Evolutionary conservation across 768 basidiomycete species (phyloP).

Genomic region (Leccinum longicurvipes): DNA sequence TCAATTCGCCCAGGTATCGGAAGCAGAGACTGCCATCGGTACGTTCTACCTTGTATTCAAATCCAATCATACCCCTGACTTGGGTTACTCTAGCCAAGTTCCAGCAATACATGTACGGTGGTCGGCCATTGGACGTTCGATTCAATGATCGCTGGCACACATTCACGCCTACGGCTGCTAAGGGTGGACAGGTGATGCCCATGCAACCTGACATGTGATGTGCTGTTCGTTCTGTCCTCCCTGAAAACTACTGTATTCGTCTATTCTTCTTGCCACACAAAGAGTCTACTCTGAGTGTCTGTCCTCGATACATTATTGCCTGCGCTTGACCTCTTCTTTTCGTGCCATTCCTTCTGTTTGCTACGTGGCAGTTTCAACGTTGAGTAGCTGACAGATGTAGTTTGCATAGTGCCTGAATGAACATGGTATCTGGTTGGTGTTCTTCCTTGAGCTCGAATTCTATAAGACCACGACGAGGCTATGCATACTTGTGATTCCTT

Average conservation of each 20-base stretch:
- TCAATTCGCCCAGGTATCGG: constrained; percentile 81
- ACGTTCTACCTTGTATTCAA: constrained; percentile 16
- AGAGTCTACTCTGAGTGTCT: not conserved
- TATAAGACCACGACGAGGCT: too few relatives aligned
- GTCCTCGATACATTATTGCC: not conserved
- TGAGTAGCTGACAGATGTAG: not conserved
- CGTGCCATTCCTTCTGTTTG: not conserved
- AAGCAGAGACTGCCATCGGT: constrained; percentile 95
- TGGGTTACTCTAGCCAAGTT: constrained; percentile 65
- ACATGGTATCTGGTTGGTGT: not conserved
- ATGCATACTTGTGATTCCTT: too few relatives aligned
- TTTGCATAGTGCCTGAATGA: constrained; percentile 2
- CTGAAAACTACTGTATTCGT: not conserved
- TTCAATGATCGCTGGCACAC: constrained; percentile 97
- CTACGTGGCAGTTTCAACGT: not conserved
- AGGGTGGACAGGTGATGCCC: constrained; percentile 72
- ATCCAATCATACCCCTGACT: not conserved
- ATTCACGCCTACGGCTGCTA: constrained; percentile 84
- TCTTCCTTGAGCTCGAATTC: not conserved
- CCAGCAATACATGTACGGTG: constrained; percentile 93
- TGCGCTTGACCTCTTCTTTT: not conserved
- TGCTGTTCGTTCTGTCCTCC: not conserved
- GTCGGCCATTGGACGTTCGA: constrained; percentile 83
- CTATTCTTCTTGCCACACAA: not conserved
- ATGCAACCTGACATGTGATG: constrained; percentile 54